Percentiles rank a stretch among this genome's conserved stretches.
Evolutionary conservation across 1,284 basidiomycete species (phyloP).

Genomic region (Ganoderma multipileum): DNA sequence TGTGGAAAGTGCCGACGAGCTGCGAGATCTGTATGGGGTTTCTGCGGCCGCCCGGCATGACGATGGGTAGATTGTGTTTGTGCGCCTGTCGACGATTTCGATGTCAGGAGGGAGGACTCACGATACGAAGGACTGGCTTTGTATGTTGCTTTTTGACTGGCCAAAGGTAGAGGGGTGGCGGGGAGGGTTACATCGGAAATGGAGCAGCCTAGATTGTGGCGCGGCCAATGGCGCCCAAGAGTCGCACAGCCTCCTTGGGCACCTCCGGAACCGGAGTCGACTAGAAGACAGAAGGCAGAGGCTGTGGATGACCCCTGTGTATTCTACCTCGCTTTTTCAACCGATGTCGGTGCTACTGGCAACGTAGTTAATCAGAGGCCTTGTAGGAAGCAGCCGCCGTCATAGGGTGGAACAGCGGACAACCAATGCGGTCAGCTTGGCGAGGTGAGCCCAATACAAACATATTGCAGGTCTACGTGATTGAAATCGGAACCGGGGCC

Average conservation of each 20-base stretch:
- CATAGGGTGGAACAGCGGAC: background rate
- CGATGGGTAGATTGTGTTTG: background rate
- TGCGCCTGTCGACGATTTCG: background rate
- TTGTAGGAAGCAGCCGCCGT: too few relatives aligned
- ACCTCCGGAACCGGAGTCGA: constrained; percentile 4
- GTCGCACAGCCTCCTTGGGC: constrained; percentile 29
- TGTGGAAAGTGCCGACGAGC: constrained; percentile 32
- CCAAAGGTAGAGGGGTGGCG: background rate
- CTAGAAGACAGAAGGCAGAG: background rate
- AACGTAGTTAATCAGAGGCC: background rate
- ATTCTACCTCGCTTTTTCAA: background rate
- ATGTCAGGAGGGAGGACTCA: constrained; percentile 8
- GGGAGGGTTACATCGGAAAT: background rate
- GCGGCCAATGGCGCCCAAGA: background rate
- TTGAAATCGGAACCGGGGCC: background rate
- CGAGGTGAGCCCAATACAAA: too few relatives aligned
- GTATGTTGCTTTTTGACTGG: background rate
- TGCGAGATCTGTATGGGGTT: constrained; percentile 33
- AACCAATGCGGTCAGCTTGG: too few relatives aligned
- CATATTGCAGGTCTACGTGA: too few relatives aligned
- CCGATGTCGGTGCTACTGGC: background rate
- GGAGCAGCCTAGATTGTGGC: constrained; percentile 2
- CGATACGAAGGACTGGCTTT: background rate
- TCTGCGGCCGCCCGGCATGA: constrained; percentile 28
- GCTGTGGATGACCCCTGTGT: background rate